Percentiles rank a stretch among this genome's conserved stretches.
Conservation (phyloP, 2,329 filamentous ascomycete species). For the Amylocarpus encephaloides region DNA sequence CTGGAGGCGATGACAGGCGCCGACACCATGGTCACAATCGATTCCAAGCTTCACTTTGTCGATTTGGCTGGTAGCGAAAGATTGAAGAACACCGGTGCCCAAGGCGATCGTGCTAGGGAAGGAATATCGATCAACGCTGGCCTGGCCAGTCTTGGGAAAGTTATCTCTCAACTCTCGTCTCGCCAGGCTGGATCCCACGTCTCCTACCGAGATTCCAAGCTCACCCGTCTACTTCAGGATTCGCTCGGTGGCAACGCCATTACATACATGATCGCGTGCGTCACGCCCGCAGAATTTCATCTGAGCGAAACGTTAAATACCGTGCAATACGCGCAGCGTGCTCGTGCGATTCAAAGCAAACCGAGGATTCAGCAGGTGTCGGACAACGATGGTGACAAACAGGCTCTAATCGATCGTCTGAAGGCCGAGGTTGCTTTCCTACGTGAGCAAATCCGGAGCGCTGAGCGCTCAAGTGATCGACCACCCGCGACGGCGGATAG, state of each 20-base stretch:
- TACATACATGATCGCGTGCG: slow-evolving; percentile 99
- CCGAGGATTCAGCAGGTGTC: slow-evolving; percentile 85
- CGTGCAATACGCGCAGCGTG: slow-evolving; percentile 92
- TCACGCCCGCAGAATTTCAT: slow-evolving; percentile 94
- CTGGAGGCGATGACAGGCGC: slow-evolving; percentile 70
- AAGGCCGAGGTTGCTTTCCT: slow-evolving; percentile 92
- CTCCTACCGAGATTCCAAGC: slow-evolving; percentile 95
- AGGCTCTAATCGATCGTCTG: slow-evolving; percentile 85
- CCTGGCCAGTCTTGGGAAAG: slow-evolving; percentile 89
- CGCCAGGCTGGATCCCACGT: slow-evolving; percentile 83
- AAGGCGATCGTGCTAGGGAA: slow-evolving; percentile 88
- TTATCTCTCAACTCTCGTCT: slow-evolving; percentile 95
- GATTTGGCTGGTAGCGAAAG: slow-evolving; percentile 95
- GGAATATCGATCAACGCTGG: slow-evolving; percentile 98
- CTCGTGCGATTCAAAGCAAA: slow-evolving; percentile 94
- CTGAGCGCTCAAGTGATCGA: slow-evolving; percentile 57
- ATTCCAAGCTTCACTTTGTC: slow-evolving; percentile 98
- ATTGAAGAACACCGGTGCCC: slow-evolving; percentile 93
- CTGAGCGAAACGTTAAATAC: slow-evolving; percentile 97
- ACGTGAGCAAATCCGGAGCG: slow-evolving; percentile 83
- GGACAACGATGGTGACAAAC: slow-evolving; percentile 81
- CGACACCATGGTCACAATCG: slow-evolving; percentile 71
- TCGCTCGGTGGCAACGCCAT: slow-evolving; percentile 95
- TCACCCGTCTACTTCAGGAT: slow-evolving; percentile 91
- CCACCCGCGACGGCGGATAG: slow-evolving; percentile 57